Percentiles rank a stretch among this genome's conserved stretches.
Conservation (phyloP, 2,329 filamentous ascomycete species). For the Trematosphaeria pertusa region DNA sequence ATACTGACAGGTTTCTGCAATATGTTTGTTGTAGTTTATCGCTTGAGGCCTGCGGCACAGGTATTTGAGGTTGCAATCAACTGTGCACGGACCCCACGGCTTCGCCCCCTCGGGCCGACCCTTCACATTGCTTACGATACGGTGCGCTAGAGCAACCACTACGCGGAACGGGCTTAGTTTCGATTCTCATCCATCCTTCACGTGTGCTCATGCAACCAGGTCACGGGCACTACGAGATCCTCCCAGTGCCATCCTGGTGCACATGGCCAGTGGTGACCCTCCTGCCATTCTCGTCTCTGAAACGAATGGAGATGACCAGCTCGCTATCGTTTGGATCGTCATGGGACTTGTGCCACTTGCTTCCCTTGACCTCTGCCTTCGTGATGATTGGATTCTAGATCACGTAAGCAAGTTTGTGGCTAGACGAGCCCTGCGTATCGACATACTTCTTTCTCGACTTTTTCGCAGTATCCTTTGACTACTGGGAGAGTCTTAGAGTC, state of each 20-base stretch:
- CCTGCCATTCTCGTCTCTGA: slow-evolving; percentile 13
- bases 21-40: too few relatives aligned
- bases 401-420: slow-evolving; percentile 12
- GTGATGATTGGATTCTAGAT: slow-evolving; percentile 15
- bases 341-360: slow-evolving; percentile 12
- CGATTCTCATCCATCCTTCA: slow-evolving; percentile 9
- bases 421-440: slow-evolving; percentile 19
- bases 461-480: slow-evolving; percentile 9
- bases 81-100: too few relatives aligned
- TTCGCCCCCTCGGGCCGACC: too few relatives aligned
- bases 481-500: not conserved
- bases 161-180: too few relatives aligned
- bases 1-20: too few relatives aligned
- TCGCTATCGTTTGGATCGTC: slow-evolving; percentile 17
- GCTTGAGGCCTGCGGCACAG: too few relatives aligned
- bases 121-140: too few relatives aligned
- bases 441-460: slow-evolving; percentile 19
- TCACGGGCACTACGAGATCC: slow-evolving; percentile 10
- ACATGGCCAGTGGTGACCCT: slow-evolving; percentile 14
- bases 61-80: too few relatives aligned
- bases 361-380: slow-evolving; percentile 16
- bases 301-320: slow-evolving; percentile 18
- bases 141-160: too few relatives aligned
- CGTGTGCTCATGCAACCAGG: slow-evolving; percentile 10
- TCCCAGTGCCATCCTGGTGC: slow-evolving; percentile 11